A percentile compares a stretch with the other conserved stretches of the same genome.
phyloP scores from a whole-genome alignment of 139 green algal genomes.

The Closterium sp. region DNA sequence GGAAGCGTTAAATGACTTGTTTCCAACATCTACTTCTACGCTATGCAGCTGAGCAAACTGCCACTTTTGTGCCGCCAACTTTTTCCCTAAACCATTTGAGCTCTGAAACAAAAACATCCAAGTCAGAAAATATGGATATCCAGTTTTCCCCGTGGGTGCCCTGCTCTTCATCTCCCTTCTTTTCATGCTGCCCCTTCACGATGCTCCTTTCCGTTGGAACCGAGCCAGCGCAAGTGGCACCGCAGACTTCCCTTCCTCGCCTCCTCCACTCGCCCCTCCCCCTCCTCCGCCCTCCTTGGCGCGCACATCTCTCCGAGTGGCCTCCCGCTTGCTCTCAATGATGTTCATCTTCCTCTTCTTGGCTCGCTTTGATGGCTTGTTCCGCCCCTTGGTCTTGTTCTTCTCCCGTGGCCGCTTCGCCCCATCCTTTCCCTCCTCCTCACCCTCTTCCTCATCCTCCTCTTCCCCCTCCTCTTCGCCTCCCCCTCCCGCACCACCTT shows the following conservation, averaged over 20 bases:
- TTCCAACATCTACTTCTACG: no score
- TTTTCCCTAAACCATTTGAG: no score
- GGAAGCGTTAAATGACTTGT: no score
- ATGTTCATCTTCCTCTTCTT: slow-evolving; percentile 90
- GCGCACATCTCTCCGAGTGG: neutral
- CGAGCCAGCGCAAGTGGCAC: slow-evolving; percentile 5
- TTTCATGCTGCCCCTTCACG: neutral
- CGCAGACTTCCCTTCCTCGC: neutral
- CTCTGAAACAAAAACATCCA: no score
- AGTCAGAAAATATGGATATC: no score
- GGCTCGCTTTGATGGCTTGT: slow-evolving; percentile 75
- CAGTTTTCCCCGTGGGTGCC: no score
- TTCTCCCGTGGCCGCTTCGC: neutral
- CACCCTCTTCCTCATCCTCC: neutral
- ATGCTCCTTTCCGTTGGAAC: slow-evolving; percentile 15
- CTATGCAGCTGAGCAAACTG: no score
- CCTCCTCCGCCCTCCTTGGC: neutral
- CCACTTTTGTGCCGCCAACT: no score
- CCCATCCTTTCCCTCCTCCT: slow-evolving; percentile 2
- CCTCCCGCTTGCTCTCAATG: slow-evolving; percentile 58
- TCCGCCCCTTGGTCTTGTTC: slow-evolving; percentile 74
- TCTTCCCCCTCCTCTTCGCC: neutral
- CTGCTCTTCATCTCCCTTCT: no score
- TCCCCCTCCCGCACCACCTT: neutral
- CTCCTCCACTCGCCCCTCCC: neutral